Percentiles rank a stretch among this genome's conserved stretches.
phyloP scores from a whole-genome alignment of 768 basidiomycete genomes.

The Hypholoma sublateritium region DNA sequence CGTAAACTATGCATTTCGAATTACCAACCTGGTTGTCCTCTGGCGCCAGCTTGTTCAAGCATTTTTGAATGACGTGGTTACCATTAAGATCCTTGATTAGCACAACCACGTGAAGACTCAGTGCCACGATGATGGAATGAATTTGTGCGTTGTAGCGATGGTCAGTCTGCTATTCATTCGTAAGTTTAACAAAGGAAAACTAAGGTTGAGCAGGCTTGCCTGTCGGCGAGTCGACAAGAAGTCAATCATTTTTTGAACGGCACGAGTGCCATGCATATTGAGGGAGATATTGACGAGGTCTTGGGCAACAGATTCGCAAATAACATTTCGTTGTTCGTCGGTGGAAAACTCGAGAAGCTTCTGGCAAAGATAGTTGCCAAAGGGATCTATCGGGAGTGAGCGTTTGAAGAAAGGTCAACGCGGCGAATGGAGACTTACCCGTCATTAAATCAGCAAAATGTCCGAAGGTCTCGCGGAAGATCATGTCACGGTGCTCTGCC shows the following conservation, averaged over 20 bases:
- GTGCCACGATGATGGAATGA: slow-evolving; percentile 92
- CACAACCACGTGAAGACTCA: slow-evolving; percentile 97
- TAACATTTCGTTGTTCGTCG: slow-evolving; percentile 94
- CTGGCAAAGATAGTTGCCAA: slow-evolving; percentile 99
- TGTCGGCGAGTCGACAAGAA: slow-evolving; percentile 94
- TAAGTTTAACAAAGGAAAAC: slow-evolving; percentile 49
- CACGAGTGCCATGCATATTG: slow-evolving; percentile 99
- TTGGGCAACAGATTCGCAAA: slow-evolving; percentile 96
- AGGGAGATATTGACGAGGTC: slow-evolving; percentile 97
- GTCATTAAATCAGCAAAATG: slow-evolving; percentile 99
- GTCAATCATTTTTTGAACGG: slow-evolving; percentile 99
- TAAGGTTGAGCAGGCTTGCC: slow-evolving; percentile 51
- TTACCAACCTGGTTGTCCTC: slow-evolving; percentile 91
- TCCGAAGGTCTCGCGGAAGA: slow-evolving; percentile 96
- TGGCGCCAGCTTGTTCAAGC: slow-evolving; percentile 94
- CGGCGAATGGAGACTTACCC: slow-evolving; percentile 42
- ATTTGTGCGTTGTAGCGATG: slow-evolving; percentile 87
- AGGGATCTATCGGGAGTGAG: slow-evolving; percentile 66
- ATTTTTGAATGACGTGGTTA: slow-evolving; percentile 99
- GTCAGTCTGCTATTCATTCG: slow-evolving; percentile 65
- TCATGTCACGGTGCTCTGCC: slow-evolving; percentile 97
- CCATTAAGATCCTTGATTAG: slow-evolving; percentile 99
- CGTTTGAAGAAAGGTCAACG: slow-evolving; percentile 4
- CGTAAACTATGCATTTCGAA: not conserved
- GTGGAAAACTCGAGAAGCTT: slow-evolving; percentile 96